phyloP scores from a whole-genome alignment of 164 flowering plant genomes.

The Aristolochia californica region DNA sequence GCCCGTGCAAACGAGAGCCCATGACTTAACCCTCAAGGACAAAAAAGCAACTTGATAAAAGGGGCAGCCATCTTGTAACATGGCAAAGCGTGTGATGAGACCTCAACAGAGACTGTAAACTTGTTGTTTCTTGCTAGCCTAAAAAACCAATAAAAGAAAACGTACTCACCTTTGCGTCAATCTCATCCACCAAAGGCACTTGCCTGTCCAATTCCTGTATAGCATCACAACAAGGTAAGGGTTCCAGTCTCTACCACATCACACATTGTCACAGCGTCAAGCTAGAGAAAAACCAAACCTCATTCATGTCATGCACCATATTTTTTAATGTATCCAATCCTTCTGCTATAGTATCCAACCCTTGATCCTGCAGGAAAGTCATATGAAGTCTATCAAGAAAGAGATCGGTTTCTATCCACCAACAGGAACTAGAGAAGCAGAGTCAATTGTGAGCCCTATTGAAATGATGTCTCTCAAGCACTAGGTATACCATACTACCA shows the following conservation, averaged over 20 bases:
- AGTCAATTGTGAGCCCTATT: no score
- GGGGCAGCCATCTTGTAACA: neutral
- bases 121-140: no score
- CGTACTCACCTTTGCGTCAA: conserved; percentile 67
- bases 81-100: no score
- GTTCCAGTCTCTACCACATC: neutral
- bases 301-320: conserved; percentile 97
- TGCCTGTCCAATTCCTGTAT: conserved; percentile 92
- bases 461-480: no score
- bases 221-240: neutral
- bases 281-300: conserved; percentile 25
- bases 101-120: no score
- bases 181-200: conserved; percentile 94
- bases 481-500: no score
- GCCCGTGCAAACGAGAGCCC: neutral
- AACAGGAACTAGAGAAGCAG: no score
- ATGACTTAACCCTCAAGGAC: neutral
- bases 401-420: neutral
- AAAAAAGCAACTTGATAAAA: no score
- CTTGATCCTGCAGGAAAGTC: conserved; percentile 58
- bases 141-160: neutral
- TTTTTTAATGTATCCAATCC: conserved; percentile 87
- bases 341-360: conserved; percentile 80
- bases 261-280: neutral
- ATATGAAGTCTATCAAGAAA: no score